phyloP scores from a whole-genome alignment of 176 grass and related monocot genomes.

The Otatea glauca region DNA sequence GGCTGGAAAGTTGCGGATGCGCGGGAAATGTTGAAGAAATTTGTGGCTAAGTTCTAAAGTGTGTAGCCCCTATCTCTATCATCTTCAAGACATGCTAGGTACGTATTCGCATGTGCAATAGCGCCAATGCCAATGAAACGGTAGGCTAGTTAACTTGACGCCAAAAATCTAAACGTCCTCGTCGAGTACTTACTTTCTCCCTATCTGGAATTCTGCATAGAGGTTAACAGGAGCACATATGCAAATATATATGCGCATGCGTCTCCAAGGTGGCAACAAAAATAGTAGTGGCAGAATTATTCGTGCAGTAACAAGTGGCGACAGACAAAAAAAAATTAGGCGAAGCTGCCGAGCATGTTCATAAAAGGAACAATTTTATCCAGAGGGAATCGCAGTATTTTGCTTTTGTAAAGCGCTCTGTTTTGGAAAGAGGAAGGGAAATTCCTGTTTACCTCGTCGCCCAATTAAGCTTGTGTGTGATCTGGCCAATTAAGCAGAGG shows the following conservation, averaged over 20 bases:
- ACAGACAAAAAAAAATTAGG: not conserved
- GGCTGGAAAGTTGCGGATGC: not conserved
- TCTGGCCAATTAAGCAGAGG: conserved; percentile 13
- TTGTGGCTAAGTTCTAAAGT: not conserved
- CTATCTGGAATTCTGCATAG: not conserved
- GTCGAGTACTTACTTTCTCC: not conserved
- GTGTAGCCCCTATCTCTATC: not conserved
- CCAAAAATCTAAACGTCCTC: not conserved
- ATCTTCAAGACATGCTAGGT: not conserved
- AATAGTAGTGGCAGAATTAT: conserved; percentile 18
- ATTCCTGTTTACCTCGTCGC: not conserved
- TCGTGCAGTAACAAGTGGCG: conserved; percentile 23
- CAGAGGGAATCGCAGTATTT: not conserved
- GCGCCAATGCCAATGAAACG: not conserved
- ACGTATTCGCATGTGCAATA: not conserved
- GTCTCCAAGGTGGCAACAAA: not conserved
- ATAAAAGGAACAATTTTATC: conserved; percentile 2
- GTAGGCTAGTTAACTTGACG: conserved; percentile 5
- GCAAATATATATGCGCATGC: conserved; percentile 8
- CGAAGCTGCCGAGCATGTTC: conserved; percentile 47
- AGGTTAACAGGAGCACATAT: conserved; percentile 17
- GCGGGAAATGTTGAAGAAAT: not conserved
- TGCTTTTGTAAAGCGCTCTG: conserved; percentile 36
- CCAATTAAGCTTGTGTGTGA: conserved; percentile 24
- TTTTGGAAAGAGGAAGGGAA: conserved; percentile 31